Base-by-base conservation (phyloP, 805 yeast species). In the Yarrowia phangngaensis region DNA sequence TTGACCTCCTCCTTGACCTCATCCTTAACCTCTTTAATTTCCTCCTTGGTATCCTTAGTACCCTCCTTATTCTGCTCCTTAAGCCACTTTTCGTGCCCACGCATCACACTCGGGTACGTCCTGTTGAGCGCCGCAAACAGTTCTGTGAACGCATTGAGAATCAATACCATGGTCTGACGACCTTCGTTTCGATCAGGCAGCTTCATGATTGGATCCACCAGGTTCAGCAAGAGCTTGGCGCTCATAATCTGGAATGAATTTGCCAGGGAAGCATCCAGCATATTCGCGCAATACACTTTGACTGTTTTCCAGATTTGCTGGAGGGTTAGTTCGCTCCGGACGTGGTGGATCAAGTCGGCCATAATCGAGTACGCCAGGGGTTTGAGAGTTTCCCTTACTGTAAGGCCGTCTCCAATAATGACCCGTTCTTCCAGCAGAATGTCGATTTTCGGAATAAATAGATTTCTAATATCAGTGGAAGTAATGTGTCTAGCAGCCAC, bases 401-500 rank as follows among this genome's bases (percentile, higher is more conserved):
- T 92, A 46, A 92, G 74, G 0, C 97, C 97, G 55, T 84, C 87
- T 22, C 98, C 97, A 47, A 94, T 79, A 45, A 94, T 70, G 2
- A 92, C 87, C 54, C 79, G 75, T 57, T 89, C 96, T 62, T 90
- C 89, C 55, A 92, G 84, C 38, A 92, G 69, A 41, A 85, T 65
- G 58, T 88, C 95, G 48, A 92, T 76, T 59, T 89, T 86, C 2
- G 96, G 86, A 40, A 89, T 71, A 62, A 92, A 92, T 33, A 85
- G 74, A 2, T 78, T 70, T 53, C 95, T 74, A 63, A 86, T 86
- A 16, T 88, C 88, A 0, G 97, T 92, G 3, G 95, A 84, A 41
- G 92, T 68, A n/a, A 92, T 87, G 60, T 92, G 98, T 59, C 97
- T 74, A 3, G 95, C 85, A 0, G 97, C 96, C 55, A 92, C 97